These are phyloP conservation scores for Cystofilobasidium bisporidii DNA, from an alignment of 768 basidiomycete species.

Conservation along the genomic window DNA sequence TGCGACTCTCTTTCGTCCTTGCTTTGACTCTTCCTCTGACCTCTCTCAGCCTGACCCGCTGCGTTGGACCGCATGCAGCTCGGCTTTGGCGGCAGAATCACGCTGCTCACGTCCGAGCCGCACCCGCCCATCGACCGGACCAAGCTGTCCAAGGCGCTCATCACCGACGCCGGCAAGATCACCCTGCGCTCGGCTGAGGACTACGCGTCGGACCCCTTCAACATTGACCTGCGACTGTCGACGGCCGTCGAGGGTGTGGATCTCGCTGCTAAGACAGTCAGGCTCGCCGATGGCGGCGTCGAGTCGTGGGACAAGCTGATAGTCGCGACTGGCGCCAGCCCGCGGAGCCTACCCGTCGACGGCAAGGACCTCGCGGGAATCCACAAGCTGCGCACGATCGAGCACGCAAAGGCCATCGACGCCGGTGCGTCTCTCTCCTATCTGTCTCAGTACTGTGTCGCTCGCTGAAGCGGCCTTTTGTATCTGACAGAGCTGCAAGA, in stretches of 20 bases:
- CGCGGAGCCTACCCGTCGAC: conserved; percentile 61
- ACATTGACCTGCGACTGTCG: conserved; percentile 37
- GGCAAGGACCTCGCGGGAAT: conserved; percentile 68
- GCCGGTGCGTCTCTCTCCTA: conserved; percentile 43
- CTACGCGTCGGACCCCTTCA: conserved; percentile 10
- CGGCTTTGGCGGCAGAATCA: conserved; percentile 67
- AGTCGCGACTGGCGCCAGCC: conserved; percentile 64
- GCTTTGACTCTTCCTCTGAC: conserved; percentile 7
- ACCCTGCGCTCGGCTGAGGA: conserved; percentile 30
- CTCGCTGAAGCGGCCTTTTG: neutral
- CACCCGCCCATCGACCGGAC: conserved; percentile 81
- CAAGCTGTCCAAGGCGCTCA: conserved; percentile 69
- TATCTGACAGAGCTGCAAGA: conserved; percentile 38
- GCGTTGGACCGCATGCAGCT: conserved; percentile 44
- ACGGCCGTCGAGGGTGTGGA: conserved; percentile 61
- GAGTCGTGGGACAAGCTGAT: conserved; percentile 66
- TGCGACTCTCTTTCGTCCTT: conserved; percentile 35
- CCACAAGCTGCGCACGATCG: conserved; percentile 59
- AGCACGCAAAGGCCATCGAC: conserved; percentile 56
- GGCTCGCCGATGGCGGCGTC: conserved; percentile 54
- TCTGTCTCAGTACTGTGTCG: no score
- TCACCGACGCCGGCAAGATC: conserved; percentile 66
- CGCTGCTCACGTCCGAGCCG: conserved; percentile 65
- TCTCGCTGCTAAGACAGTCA: conserved; percentile 53
- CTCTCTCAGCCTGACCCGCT: neutral